phyloP scores from a whole-genome alignment of 768 basidiomycete genomes.

The Collybia mongolica region DNA sequence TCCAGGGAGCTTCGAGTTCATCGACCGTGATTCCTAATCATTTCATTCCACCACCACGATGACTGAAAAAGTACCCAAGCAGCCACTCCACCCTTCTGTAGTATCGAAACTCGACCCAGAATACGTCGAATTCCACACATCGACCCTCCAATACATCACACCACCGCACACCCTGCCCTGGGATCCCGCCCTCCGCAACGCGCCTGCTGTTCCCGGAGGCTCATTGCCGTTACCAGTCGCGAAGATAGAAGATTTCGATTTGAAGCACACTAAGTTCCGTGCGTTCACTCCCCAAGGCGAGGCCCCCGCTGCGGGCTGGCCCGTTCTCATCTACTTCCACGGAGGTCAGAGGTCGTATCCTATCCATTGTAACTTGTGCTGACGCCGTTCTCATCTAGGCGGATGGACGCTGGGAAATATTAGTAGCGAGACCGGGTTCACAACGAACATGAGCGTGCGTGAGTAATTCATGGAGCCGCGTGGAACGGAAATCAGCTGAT shows the following conservation, averaged over 20 bases:
- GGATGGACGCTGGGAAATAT: constrained; percentile 79
- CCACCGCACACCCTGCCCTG: constrained; percentile 60
- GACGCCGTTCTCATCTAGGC: constrained; percentile 33
- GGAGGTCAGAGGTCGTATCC: constrained; percentile 45
- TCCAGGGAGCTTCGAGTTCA: too few relatives aligned
- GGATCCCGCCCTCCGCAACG: constrained; percentile 55
- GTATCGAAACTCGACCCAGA: constrained; percentile 60
- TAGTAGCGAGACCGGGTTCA: constrained; percentile 56
- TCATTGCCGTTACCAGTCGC: constrained; percentile 58
- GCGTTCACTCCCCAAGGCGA: constrained; percentile 61
- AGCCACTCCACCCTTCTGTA: constrained; percentile 66
- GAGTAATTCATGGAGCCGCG: constrained; percentile 12
- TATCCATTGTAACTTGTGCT: background rate
- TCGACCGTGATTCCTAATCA: background rate
- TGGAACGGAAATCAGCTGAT: background rate
- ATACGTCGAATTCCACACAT: constrained; percentile 63
- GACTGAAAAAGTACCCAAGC: constrained; percentile 13
- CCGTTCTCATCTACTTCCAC: constrained; percentile 71
- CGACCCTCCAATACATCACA: constrained; percentile 40
- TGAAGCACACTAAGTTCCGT: constrained; percentile 54
- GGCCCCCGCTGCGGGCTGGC: constrained; percentile 60
- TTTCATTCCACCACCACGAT: background rate
- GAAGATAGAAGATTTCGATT: constrained; percentile 47
- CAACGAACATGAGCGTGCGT: constrained; percentile 61
- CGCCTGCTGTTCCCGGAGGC: constrained; percentile 52